Percentiles rank a stretch among this genome's conserved stretches.
Conservation (phyloP, 2,329 filamentous ascomycete species). For the Rosellinia necatrix region DNA sequence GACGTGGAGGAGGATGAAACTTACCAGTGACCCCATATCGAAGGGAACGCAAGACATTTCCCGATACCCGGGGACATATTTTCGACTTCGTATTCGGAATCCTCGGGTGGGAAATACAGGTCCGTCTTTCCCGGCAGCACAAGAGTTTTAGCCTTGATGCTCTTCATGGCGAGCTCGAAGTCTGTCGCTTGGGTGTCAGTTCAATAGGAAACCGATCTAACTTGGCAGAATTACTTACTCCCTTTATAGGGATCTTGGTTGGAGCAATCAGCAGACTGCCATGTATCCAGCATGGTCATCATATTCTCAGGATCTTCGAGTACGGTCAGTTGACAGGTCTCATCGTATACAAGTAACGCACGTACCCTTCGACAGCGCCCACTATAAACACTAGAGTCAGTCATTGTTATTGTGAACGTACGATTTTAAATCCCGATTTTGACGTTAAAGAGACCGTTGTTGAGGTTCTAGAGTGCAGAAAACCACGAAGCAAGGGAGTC, state of each 20-base stretch:
- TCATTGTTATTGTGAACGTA: too few species aligned
- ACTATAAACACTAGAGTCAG: too few species aligned
- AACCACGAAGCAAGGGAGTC: too few species aligned
- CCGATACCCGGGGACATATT: slow-evolving; percentile 44
- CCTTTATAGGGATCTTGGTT: slow-evolving; percentile 70
- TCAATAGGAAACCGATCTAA: neutral
- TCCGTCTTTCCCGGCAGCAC: slow-evolving; percentile 76
- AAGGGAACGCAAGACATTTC: slow-evolving; percentile 45
- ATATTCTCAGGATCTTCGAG: slow-evolving; percentile 71
- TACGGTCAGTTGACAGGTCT: neutral
- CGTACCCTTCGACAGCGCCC: slow-evolving; percentile 69
- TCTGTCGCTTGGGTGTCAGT: slow-evolving; percentile 39
- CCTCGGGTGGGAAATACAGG: slow-evolving; percentile 81
- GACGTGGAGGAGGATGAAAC: neutral
- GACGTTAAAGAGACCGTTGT: too few species aligned
- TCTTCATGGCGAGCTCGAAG: slow-evolving; percentile 67
- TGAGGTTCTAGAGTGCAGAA: too few species aligned
- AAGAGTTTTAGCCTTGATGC: slow-evolving; percentile 73
- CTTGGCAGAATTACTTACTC: slow-evolving; percentile 7
- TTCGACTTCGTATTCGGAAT: slow-evolving; percentile 74
- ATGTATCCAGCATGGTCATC: slow-evolving; percentile 75
- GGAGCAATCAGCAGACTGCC: slow-evolving; percentile 76
- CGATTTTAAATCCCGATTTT: too few species aligned
- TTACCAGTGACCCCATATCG: slow-evolving; percentile 50
- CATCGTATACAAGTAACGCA: neutral